Base-by-base conservation (phyloP, 1,284 basidiomycete genomes). In the Rhodotorula sp. region DNA sequence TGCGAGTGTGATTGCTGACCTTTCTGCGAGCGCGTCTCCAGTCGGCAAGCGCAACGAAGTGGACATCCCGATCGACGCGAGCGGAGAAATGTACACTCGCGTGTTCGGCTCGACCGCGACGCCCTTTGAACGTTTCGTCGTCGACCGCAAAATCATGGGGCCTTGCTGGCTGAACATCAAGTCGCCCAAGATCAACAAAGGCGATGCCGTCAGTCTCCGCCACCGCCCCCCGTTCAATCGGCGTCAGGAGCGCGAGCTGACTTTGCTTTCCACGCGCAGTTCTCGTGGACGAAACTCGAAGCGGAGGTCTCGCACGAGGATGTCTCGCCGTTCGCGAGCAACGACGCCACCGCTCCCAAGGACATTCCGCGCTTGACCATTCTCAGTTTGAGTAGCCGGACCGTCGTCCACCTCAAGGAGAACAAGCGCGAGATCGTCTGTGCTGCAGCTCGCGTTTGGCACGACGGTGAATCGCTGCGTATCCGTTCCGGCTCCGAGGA, bases 81-180 rank as follows among this genome's bases (percentile, higher is more conserved):
- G 87, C 43, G 93, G 92, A 64, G 87, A 89, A 8, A 95, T 92
- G 52, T 95, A 97, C 80, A 86, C 88, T 58, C 88, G 88, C 68
- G 88, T 97, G 18, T 92, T 98, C 77, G 95, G 97, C n/a, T 91
- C 94, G 16, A 93, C 89, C 77, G 95, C 94, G 1, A 92, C 84
- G 67, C 90, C 95, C 0, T 99, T 99, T 78, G 97, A 99, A 81
- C 84, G 95, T 14, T 87, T 99, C n/a, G 93, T 94, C 1, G 79
- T 99, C 66, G 98, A 98, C 82, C 88, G 94, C 50, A 94, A 93
- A 82, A 97, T 99, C 74, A 98, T 97, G 92, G 97, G 97, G 4
- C 95, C 97, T 0, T 99, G 97, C 80, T 99, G 95, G 97, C 84
- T 99, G 62, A 86, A 90, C 70, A 86, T 99, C 74, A 89, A 90